Evolutionary conservation across 148 eudicot species (phyloP).

Genomic region (Chenopodium album): DNA sequence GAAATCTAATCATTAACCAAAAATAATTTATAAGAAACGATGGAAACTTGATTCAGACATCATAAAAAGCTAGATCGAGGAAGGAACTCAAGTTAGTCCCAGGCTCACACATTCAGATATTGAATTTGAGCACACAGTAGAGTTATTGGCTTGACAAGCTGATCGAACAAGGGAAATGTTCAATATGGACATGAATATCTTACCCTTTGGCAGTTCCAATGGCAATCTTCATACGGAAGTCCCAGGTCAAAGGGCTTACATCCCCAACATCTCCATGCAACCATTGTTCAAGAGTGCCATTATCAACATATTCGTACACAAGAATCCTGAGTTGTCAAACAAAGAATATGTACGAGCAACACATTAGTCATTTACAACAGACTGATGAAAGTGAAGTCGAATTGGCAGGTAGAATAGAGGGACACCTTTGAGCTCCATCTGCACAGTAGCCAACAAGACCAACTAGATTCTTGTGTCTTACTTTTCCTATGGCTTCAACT

Average conservation of each 20-base stretch:
- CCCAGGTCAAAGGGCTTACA: conserved; percentile 82
- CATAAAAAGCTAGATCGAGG: too few species aligned
- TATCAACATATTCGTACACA: conserved; percentile 81
- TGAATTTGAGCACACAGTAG: not conserved
- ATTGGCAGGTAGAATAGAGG: not conserved
- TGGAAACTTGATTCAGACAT: too few species aligned
- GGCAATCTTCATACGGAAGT: conserved; percentile 74
- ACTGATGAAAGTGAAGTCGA: not conserved
- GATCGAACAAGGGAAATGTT: not conserved
- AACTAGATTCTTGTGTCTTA: conserved; percentile 88
- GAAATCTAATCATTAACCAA: too few species aligned
- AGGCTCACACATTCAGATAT: not conserved
- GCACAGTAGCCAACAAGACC: conserved; percentile 89
- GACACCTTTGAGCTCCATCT: conserved; percentile 81
- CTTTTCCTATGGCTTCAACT: conserved; percentile 98
- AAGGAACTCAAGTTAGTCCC: not conserved
- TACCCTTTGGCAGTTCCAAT: conserved; percentile 96
- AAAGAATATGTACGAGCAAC: conserved; percentile 15
- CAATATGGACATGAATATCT: conserved; percentile 9
- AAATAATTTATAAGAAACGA: too few species aligned
- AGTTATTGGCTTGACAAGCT: not conserved
- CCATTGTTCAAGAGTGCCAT: conserved; percentile 97
- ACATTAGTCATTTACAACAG: conserved; percentile 14
- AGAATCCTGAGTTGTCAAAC: conserved; percentile 58
- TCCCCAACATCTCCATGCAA: conserved; percentile 85